Percentiles rank a stretch among this genome's conserved stretches.
phyloP scores from a whole-genome alignment of 177 flowering plant genomes.

The Tripterygium wilfordii region DNA sequence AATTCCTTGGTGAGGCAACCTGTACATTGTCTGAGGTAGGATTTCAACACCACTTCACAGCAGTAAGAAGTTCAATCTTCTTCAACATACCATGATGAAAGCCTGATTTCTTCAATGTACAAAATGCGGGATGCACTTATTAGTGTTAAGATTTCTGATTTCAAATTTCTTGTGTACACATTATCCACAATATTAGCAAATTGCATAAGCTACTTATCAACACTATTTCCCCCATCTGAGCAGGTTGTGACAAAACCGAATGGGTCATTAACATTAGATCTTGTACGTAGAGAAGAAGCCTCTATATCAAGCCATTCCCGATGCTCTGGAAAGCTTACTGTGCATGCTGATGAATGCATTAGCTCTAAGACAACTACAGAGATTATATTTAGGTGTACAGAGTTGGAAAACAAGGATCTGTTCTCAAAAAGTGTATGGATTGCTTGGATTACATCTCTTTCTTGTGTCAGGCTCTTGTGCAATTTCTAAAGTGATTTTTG shows the following conservation, averaged over 20 bases:
- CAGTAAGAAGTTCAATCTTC: not conserved
- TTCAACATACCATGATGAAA: too few relatives aligned
- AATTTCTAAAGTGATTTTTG: slow-evolving; percentile 7
- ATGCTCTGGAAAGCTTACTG: slow-evolving; percentile 50
- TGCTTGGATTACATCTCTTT: slow-evolving; percentile 2
- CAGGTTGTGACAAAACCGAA: slow-evolving; percentile 72
- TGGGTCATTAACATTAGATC: slow-evolving; percentile 52
- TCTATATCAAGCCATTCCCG: slow-evolving; percentile 14
- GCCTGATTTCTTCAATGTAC: too few relatives aligned
- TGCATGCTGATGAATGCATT: slow-evolving; percentile 77
- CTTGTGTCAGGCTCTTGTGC: not conserved
- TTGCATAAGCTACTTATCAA: too few relatives aligned
- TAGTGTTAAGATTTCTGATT: too few relatives aligned
- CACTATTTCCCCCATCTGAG: slow-evolving; percentile 9
- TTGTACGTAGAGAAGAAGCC: slow-evolving; percentile 34
- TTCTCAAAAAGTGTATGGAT: slow-evolving; percentile 83
- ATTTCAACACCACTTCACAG: not conserved
- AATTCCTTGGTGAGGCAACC: slow-evolving; percentile 78
- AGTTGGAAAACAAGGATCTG: slow-evolving; percentile 79
- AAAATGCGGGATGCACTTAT: too few relatives aligned
- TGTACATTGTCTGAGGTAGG: slow-evolving; percentile 84
- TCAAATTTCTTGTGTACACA: too few relatives aligned
- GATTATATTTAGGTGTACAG: slow-evolving; percentile 68
- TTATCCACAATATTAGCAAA: too few relatives aligned
- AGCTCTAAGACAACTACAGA: slow-evolving; percentile 63